These are phyloP conservation scores for Physcomitrellopsis africana DNA, from an alignment of 225 moss, liverwort and hornwort species.

Conservation along the genomic window DNA sequence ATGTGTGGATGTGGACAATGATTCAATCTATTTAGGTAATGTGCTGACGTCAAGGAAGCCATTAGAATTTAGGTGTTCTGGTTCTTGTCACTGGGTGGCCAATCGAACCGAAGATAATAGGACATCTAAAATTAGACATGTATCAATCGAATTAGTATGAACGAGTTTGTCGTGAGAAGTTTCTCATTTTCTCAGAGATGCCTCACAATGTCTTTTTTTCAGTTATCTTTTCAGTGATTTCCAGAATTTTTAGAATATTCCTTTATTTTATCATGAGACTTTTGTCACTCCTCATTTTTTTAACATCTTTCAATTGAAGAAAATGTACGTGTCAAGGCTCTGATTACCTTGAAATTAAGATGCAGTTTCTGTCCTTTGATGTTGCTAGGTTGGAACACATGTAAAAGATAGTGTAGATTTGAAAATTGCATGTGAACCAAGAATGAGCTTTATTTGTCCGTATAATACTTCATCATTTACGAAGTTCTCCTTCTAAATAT, in stretches of 20 bases:
- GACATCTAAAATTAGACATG: not conserved
- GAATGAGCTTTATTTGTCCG: too few species aligned
- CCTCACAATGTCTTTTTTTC: not conserved
- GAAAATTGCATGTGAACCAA: too few species aligned
- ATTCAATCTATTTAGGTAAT: not conserved
- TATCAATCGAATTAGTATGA: not conserved
- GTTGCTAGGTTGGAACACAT: not conserved
- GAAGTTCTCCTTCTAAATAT: not conserved
- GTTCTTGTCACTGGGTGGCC: slow-evolving; percentile 1
- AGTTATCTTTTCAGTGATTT: not conserved
- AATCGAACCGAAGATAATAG: not conserved
- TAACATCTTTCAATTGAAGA: too few species aligned
- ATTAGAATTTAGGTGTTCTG: not conserved
- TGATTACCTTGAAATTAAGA: not conserved
- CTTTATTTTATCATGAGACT: too few species aligned
- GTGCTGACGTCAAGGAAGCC: slow-evolving; percentile 14
- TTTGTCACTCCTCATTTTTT: too few species aligned
- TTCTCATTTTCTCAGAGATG: not conserved
- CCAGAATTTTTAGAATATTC: too few species aligned
- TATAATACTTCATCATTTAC: too few species aligned
- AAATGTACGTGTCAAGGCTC: not conserved
- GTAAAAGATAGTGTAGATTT: not conserved
- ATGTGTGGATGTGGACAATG: slow-evolving; percentile 15
- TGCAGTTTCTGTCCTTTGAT: slow-evolving; percentile 5
- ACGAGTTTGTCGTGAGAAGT: not conserved